Conservation (phyloP, 768 basidiomycete genomes). For the Multifurca ochricompacta region DNA sequence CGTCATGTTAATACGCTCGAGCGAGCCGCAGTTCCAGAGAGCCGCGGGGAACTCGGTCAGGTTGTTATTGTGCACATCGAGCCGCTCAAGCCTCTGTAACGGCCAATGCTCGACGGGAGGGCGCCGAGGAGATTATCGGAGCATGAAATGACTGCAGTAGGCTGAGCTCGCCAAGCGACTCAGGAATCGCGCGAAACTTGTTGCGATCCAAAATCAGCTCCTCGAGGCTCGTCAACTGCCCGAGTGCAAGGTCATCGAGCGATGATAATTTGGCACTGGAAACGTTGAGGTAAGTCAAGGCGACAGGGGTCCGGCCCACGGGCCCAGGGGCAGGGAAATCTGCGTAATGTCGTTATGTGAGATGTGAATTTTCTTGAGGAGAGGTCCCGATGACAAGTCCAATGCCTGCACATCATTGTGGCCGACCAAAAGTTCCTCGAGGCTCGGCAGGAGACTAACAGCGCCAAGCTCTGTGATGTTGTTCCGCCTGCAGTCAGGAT, state of each 20-base stretch:
- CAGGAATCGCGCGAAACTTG: constrained; percentile 73
- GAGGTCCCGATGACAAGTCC: constrained; percentile 66
- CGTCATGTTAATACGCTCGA: constrained; percentile 73
- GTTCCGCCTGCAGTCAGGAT: constrained; percentile 86
- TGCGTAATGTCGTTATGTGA: constrained; percentile 88
- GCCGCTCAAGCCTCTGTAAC: constrained; percentile 62
- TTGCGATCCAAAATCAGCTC: constrained; percentile 79
- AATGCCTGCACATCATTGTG: constrained; percentile 78
- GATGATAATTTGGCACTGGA: constrained; percentile 84
- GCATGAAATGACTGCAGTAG: constrained; percentile 71
- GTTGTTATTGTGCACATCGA: constrained; percentile 91
- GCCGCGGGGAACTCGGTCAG: constrained; percentile 64
- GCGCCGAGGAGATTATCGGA: constrained; percentile 83
- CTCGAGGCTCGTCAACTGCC: constrained; percentile 64
- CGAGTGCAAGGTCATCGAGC: constrained; percentile 65
- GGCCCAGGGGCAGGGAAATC: constrained; percentile 54
- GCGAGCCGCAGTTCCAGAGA: constrained; percentile 77
- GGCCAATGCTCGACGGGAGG: constrained; percentile 71
- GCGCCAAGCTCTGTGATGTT: constrained; percentile 65
- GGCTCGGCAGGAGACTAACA: constrained; percentile 58
- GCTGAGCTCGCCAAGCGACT: constrained; percentile 68
- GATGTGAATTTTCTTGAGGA: constrained; percentile 58
- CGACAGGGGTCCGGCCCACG: constrained; percentile 35
- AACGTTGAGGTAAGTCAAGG: constrained; percentile 73
- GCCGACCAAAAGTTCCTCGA: constrained; percentile 66